These are phyloP conservation scores for Histomonas meleagridis DNA, from an alignment of 208 protist species.

Conservation along the genomic window DNA sequence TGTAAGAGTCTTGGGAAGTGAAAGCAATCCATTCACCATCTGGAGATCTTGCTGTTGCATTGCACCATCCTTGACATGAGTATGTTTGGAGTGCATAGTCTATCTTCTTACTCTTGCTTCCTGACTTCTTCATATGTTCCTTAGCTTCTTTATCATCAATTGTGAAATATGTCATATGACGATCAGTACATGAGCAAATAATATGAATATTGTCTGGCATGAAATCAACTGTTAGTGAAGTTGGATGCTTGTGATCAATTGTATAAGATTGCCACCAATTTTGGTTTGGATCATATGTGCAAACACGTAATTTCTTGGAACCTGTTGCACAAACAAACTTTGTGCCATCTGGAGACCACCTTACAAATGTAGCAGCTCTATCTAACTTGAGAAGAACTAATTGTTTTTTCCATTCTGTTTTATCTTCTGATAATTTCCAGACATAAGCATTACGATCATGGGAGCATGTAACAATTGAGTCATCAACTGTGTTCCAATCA, in stretches of 20 bases:
- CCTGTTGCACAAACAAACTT: conserved; percentile 73
- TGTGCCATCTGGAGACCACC: conserved; percentile 46
- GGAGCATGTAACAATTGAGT: conserved; percentile 68
- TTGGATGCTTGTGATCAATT: conserved; percentile 59
- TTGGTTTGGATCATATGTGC: conserved; percentile 71
- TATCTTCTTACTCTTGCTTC: background rate
- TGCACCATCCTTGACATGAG: conserved; percentile 58
- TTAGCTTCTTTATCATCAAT: background rate
- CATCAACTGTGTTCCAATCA: conserved; percentile 66
- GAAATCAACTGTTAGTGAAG: conserved; percentile 64
- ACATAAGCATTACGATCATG: conserved; percentile 82
- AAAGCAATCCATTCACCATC: conserved; percentile 59
- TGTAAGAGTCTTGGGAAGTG: conserved; percentile 39
- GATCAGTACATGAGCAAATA: background rate
- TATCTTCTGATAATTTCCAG: conserved; percentile 57
- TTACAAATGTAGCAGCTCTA: conserved; percentile 45
- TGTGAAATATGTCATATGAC: background rate
- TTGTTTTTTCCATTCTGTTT: conserved; percentile 62
- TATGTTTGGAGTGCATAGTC: background rate
- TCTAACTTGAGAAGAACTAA: conserved; percentile 69
- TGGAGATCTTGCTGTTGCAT: conserved; percentile 58
- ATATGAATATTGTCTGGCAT: conserved; percentile 59
- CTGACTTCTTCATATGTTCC: background rate
- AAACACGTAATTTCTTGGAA: conserved; percentile 63
- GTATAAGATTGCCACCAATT: conserved; percentile 75